Base-by-base conservation (phyloP, 352 stramenopile genomes). In the Globisporangium viniferum region DNA sequence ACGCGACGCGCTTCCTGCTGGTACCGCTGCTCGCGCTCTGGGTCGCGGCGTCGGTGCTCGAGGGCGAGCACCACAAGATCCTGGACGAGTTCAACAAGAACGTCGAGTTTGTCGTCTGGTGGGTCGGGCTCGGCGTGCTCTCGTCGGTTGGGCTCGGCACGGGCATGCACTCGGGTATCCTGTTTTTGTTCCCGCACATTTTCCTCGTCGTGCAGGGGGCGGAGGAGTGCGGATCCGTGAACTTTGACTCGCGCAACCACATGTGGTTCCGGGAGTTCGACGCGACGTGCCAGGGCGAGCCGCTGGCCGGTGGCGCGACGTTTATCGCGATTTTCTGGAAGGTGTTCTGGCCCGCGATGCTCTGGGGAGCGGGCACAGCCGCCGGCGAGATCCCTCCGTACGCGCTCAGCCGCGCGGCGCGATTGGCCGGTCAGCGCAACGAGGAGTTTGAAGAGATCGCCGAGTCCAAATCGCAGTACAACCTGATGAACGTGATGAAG, bases 171-270 rank as follows among this genome's bases (percentile, higher is more conserved):
- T 97, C 90, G 65, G 93, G 93, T 67, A 95, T 98, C 54, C 79
- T 98, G 14, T 98, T 98, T 72, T 78, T 98, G 12, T 98, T 98
- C 78, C 94, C 94, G 46, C 94, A 98, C 77, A 98, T 98, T 60
- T 97, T 98, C 76, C 76, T 96, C 62, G 93, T 98, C 44, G 89
- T 97, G 31, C 88, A 94, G 35, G 90, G 88, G 24, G 91, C 88
- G 2, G 71, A 97, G 62, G 90, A 94, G 64, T 98, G 92, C 73
- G 79, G 80, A 29, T 96, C 89, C 48, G 72, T 96, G 58, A 77
- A 92, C 62, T 98, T 98, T 71, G 89, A 97, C 66, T 94, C 86
- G 66, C 79, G 78, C 49, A 75, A 84, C 55, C 80, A 97, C 75
- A 97, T 97, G 86, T 98, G 91, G 91, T 97, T 97, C 74, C 80